Conservation (phyloP, 129 eudicot genomes). For the Cynara cardunculus region DNA sequence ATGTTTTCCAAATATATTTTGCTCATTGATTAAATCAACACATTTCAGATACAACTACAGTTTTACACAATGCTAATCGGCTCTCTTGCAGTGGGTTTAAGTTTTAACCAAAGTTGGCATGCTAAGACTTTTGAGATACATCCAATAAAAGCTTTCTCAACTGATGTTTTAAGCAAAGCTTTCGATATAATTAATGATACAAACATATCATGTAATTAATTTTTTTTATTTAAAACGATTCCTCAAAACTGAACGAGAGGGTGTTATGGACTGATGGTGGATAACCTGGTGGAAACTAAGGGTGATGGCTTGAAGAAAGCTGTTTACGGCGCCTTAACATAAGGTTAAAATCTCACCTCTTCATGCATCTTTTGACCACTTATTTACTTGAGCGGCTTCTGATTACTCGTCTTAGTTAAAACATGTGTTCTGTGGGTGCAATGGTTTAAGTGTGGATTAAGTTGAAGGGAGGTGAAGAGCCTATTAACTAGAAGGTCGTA, state of each 20-base stretch:
- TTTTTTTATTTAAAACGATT: neutral
- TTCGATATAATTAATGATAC: neutral
- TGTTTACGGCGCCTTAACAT: neutral
- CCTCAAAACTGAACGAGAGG: neutral
- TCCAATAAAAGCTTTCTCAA: neutral
- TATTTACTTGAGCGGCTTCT: neutral
- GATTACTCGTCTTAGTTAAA: neutral
- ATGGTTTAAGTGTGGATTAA: neutral
- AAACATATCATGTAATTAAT: neutral
- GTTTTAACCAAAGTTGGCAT: neutral
- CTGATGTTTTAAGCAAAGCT: neutral
- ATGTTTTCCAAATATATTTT: neutral
- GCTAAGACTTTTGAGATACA: neutral
- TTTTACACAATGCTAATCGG: neutral
- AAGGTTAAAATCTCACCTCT: neutral
- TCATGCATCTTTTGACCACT: neutral
- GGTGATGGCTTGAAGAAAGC: neutral
- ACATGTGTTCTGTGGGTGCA: neutral
- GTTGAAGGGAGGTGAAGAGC: neutral
- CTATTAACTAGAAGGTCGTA: neutral
- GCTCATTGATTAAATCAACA: neutral
- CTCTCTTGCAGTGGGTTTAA: neutral
- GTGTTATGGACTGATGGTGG: neutral
- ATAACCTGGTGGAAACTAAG: neutral
- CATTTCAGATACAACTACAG: neutral